Percentiles rank a stretch among this genome's conserved stretches.
phyloP scores from a whole-genome alignment of 2,329 filamentous ascomycete genomes.

The Neonectria ditissima region DNA sequence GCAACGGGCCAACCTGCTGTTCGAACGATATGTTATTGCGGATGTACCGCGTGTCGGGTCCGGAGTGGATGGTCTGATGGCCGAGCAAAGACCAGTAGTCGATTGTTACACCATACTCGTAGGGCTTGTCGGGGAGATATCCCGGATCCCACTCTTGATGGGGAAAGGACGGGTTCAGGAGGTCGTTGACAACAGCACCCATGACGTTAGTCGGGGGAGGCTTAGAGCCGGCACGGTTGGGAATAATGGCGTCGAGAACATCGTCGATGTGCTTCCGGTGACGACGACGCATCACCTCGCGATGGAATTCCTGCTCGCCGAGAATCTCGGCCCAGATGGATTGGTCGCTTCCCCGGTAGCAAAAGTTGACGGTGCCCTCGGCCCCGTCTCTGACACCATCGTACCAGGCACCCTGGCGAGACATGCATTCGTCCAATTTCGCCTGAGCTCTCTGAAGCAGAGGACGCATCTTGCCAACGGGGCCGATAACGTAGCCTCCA shows the following conservation, averaged over 20 bases:
- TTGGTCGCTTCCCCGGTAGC: conserved; percentile 46
- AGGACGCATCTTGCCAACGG: conserved; percentile 38
- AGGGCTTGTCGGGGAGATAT: conserved; percentile 35
- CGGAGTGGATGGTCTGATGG: conserved; percentile 42
- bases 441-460: conserved; percentile 39
- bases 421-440: conserved; percentile 38
- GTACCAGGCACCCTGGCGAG: conserved; percentile 16
- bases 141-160: conserved; percentile 38
- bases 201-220: conserved; percentile 34
- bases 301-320: conserved; percentile 47
- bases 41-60: conserved; percentile 41
- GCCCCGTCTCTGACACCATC: conserved; percentile 27
- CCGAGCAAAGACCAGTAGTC: conserved; percentile 46
- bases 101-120: conserved; percentile 44
- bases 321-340: conserved; percentile 46
- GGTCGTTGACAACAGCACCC: conserved; percentile 33
- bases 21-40: conserved; percentile 34
- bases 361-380: conserved; percentile 26
- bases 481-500: conserved; percentile 44
- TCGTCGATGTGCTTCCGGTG: conserved; percentile 37
- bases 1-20: conserved; percentile 36
- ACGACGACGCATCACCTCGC: conserved; percentile 46
- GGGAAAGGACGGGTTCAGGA: conserved; percentile 40
- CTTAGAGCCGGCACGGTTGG: conserved; percentile 36
- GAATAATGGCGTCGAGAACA: conserved; percentile 37